These are phyloP conservation scores for Dendrocalamus latiflorus DNA, from an alignment of 202 grass and related monocot genomes.

Conservation along the genomic window DNA sequence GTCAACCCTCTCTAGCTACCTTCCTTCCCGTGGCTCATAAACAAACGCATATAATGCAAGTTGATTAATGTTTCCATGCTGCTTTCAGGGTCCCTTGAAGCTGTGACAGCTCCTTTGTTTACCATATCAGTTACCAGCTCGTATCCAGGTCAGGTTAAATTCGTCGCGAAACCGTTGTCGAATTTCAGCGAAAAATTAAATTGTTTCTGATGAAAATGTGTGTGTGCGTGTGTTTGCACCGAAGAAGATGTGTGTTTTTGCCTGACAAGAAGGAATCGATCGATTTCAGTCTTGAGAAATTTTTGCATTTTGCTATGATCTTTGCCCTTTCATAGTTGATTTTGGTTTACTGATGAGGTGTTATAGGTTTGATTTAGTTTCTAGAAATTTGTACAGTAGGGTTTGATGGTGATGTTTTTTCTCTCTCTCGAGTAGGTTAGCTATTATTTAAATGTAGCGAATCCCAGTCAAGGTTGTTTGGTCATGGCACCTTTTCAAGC, in stretches of 20 bases:
- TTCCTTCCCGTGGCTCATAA: slow-evolving; percentile 5
- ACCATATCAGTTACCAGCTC: not conserved
- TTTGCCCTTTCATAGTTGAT: not conserved
- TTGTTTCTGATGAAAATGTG: too few species aligned
- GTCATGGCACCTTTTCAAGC: not conserved
- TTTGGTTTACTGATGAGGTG: not conserved
- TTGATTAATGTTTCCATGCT: slow-evolving; percentile 19
- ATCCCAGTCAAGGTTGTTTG: slow-evolving; percentile 25
- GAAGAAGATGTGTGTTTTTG: not conserved
- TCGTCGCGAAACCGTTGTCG: not conserved
- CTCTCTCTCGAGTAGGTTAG: not conserved
- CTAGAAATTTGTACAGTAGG: not conserved
- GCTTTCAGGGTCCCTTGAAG: not conserved
- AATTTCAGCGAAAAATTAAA: too few species aligned
- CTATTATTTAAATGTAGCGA: not conserved
- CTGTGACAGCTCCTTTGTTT: slow-evolving; percentile 12
- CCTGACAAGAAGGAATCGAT: not conserved
- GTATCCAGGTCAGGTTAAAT: not conserved
- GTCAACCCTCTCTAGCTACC: slow-evolving; percentile 2
- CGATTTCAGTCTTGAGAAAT: not conserved
- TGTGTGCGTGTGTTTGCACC: too few species aligned
- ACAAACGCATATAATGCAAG: not conserved
- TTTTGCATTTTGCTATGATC: not conserved
- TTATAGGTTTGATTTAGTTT: not conserved
- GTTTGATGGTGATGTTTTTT: not conserved